A percentile compares a stretch with the other conserved stretches of the same genome.
These are phyloP conservation scores for Adansonia madagascariensis DNA, from an alignment of 441 rosid species.

Conservation along the genomic window DNA sequence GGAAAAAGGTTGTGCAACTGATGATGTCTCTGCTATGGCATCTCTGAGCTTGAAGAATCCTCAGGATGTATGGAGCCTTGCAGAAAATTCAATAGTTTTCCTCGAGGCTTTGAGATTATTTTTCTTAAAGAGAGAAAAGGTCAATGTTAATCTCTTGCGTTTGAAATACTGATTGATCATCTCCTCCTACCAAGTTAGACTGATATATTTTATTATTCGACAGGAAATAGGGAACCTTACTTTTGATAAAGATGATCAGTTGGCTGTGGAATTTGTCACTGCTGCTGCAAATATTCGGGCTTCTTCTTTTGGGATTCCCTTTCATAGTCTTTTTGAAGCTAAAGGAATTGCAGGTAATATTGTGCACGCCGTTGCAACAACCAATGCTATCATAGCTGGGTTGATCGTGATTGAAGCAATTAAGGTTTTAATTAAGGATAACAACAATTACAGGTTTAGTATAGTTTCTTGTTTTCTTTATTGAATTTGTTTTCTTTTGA, in stretches of 20 bases:
- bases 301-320: slow-evolving; percentile 84
- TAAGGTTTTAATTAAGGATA: slow-evolving; percentile 81
- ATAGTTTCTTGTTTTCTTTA: slow-evolving; percentile 25
- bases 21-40: slow-evolving; percentile 72
- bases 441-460: slow-evolving; percentile 68
- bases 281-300: slow-evolving; percentile 99
- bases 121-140: slow-evolving; percentile 67
- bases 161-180: slow-evolving; percentile 21
- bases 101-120: slow-evolving; percentile 52
- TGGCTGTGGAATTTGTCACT: slow-evolving; percentile 96
- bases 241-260: slow-evolving; percentile 98
- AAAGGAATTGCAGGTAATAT: slow-evolving; percentile 99
- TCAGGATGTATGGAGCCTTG: slow-evolving; percentile 89
- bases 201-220: slow-evolving; percentile 19
- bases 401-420: slow-evolving; percentile 95
- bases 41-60: slow-evolving; percentile 93
- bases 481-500: slow-evolving; percentile 20
- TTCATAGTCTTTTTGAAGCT: slow-evolving; percentile 97
- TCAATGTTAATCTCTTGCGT: slow-evolving; percentile 30
- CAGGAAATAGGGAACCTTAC: slow-evolving; percentile 90
- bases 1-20: slow-evolving; percentile 44
- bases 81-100: slow-evolving; percentile 79
- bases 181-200: slow-evolving; percentile 19
- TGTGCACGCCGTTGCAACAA: slow-evolving; percentile 97
- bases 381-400: slow-evolving; percentile 92